Conservation (phyloP, 257 asterid species). For the Nicotiana noctiflora region DNA sequence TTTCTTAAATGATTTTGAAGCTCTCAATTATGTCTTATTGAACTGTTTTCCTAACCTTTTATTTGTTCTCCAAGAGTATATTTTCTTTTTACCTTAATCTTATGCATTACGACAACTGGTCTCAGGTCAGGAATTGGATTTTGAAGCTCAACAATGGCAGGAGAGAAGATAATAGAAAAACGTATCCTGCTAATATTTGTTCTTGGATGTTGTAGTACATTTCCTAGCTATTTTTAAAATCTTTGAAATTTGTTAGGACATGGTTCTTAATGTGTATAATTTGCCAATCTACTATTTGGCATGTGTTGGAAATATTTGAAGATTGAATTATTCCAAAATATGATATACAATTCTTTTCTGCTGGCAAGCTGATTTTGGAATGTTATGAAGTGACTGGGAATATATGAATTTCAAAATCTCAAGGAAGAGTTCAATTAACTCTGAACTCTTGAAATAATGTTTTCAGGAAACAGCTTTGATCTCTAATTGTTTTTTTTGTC, state of each 20-base stretch:
- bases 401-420: background rate
- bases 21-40: background rate
- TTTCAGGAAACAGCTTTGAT: background rate
- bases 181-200: constrained; percentile 25
- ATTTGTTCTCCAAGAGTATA: background rate
- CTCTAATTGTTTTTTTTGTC: background rate
- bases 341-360: background rate
- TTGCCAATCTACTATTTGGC: background rate
- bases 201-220: background rate
- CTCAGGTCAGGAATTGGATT: constrained; percentile 25
- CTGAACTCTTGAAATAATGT: background rate
- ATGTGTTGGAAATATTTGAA: background rate
- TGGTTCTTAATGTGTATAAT: background rate
- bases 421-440: background rate
- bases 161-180: constrained; percentile 46
- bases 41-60: background rate
- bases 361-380: background rate
- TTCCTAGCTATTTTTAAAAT: background rate
- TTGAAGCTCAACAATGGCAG: constrained; percentile 44
- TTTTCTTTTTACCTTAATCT: background rate
- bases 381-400: background rate
- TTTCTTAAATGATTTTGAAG: background rate
- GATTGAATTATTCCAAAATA: background rate
- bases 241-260: background rate
- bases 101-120: background rate